Evolutionary conservation across 306 rosid genomes (phyloP), one percentile per base, ranked within the genome.

Genomic region (Castanospermum australe): DNA sequence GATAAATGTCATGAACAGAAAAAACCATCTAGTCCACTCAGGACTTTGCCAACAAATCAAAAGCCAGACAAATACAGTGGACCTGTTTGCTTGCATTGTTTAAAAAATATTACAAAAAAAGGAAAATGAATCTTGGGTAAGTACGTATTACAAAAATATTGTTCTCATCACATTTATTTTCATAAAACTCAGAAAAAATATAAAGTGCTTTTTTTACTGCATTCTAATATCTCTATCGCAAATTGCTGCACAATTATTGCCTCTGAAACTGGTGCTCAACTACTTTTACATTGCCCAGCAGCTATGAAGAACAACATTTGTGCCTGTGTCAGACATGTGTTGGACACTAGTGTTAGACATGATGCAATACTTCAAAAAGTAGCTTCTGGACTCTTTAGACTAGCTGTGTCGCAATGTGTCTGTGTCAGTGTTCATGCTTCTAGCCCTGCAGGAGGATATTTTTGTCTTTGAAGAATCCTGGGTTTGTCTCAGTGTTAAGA

Each of bases 11-110:
- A 12, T 61, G 67, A 66, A 74, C 7, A 63, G 30, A 77, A 66
- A 42, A 77, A 73, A n/a, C 17, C 20, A 76, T 47, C 12, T 12
- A 35, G 59, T 73, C 60, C 60, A 18, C 44, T 71, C 67, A 75
- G 42, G 79, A 66, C 30, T 42, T 67, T 36, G 48, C 28, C 77
- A 45, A 41, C 39, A 66, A 39, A 17, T 14, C 11, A 76, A 78
- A 79, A 78, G 63, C 68, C 62, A 59, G 42, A 78, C 32, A 71
- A 35, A 81, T 32, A 39, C 45, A 4, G 9, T 41, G 25, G 48
- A 59, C 20, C 63, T 56, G 30, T 41, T 67, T 21, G 70, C 50
- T 71, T 20, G 76, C 48, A 28, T 38, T 76, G 18, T 25, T 25
- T 76, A 39, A 65, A 51, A 76, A 50, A 25, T 60, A 36, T 61